These are phyloP conservation scores for Microsporum audouinii DNA, from an alignment of 2,329 filamentous ascomycete genomes.

Conservation along the genomic window DNA sequence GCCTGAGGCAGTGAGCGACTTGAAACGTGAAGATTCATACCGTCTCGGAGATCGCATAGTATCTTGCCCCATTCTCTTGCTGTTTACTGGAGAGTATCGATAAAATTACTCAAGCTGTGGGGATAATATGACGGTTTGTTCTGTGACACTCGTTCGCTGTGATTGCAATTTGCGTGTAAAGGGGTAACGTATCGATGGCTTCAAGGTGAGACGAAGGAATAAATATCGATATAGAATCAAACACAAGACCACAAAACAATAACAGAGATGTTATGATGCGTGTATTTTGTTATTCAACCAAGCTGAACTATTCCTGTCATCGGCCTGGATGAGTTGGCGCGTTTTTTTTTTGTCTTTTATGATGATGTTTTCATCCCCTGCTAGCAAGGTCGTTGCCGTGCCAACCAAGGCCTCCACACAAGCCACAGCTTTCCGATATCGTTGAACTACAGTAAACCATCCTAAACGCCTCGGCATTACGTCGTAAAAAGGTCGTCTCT, in stretches of 20 bases:
- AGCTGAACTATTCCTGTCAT: neutral
- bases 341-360: neutral
- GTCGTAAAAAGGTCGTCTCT: neutral
- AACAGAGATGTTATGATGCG: neutral
- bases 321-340: neutral
- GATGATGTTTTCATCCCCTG: neutral
- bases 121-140: too few species aligned
- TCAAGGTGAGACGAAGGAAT: neutral
- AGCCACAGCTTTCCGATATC: neutral
- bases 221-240: neutral
- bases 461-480: neutral
- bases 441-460: neutral
- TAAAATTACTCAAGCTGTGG: too few species aligned
- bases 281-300: neutral
- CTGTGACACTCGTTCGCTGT: neutral
- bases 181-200: neutral
- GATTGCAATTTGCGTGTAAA: neutral
- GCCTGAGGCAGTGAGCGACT: conserved; percentile 1
- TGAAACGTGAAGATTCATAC: neutral
- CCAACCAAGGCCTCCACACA: neutral
- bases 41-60: neutral
- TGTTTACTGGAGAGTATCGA: neutral
- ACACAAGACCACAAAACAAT: neutral
- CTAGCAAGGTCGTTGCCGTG: neutral
- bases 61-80: neutral